Percentiles rank a stretch among this genome's conserved stretches.
Evolutionary conservation across 768 basidiomycete genomes (phyloP).

Genomic region (Thelephora ganbajun): DNA sequence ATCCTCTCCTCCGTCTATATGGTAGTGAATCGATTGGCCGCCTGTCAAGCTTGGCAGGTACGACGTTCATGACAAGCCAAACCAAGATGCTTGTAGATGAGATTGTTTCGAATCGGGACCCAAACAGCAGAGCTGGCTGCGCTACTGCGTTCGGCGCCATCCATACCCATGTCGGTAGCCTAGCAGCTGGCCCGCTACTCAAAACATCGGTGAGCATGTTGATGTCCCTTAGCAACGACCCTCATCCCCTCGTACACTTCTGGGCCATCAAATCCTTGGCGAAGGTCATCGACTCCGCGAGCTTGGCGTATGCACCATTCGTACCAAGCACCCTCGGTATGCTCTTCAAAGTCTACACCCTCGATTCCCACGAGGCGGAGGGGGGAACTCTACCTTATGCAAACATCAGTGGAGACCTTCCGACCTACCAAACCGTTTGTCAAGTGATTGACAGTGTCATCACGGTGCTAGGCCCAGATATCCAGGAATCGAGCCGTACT

Average conservation of each 20-base stretch:
- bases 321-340: slow-evolving; percentile 82
- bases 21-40: slow-evolving; percentile 86
- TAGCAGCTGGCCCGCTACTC: slow-evolving; percentile 87
- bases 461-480: slow-evolving; percentile 87
- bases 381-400: slow-evolving; percentile 73
- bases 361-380: slow-evolving; percentile 86
- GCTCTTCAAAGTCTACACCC: slow-evolving; percentile 78
- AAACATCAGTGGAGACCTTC: slow-evolving; percentile 82
- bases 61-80: slow-evolving; percentile 70
- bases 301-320: slow-evolving; percentile 81
- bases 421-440: slow-evolving; percentile 84
- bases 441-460: slow-evolving; percentile 89
- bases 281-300: slow-evolving; percentile 82
- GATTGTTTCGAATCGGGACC: slow-evolving; percentile 89
- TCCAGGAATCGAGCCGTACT: slow-evolving; percentile 75
- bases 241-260: slow-evolving; percentile 92
- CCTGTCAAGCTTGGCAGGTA: slow-evolving; percentile 70
- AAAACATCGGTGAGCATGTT: slow-evolving; percentile 94
- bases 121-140: slow-evolving; percentile 84
- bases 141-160: slow-evolving; percentile 87
- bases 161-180: slow-evolving; percentile 81
- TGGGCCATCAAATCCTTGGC: slow-evolving; percentile 82
- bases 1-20: slow-evolving; percentile 58
- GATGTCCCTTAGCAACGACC: slow-evolving; percentile 90
- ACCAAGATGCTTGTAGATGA: slow-evolving; percentile 87